Evolutionary conservation across 2,329 filamentous ascomycete species (phyloP).

Genomic region (Chaetomiaceae sp.): DNA sequence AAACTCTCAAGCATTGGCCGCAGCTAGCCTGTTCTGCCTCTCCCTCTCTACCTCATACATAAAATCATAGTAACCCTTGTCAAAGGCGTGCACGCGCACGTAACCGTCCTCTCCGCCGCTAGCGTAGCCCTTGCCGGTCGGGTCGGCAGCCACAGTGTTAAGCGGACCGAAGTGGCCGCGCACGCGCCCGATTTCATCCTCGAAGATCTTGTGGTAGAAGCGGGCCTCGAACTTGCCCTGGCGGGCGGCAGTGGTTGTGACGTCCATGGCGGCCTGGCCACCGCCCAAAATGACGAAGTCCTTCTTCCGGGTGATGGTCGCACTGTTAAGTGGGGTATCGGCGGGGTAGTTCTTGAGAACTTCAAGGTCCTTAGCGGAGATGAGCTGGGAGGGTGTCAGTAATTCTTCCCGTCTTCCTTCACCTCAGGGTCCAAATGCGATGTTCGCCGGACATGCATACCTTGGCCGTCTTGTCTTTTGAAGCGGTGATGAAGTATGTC

Average conservation of each 20-base stretch:
- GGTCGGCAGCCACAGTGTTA: conserved; percentile 94
- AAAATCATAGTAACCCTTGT: conserved; percentile 98
- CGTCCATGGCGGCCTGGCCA: conserved; percentile 98
- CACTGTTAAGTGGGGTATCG: conserved; percentile 96
- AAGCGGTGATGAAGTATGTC: conserved; percentile 97
- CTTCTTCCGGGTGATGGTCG: conserved; percentile 89
- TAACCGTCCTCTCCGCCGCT: conserved; percentile 98
- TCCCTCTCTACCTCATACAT: conserved; percentile 97
- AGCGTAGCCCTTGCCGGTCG: conserved; percentile 86
- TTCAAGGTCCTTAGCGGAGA: conserved; percentile 79
- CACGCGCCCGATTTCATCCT: conserved; percentile 97
- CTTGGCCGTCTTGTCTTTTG: conserved; percentile 97
- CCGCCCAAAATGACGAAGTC: conserved; percentile 97
- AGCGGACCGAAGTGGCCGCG: conserved; percentile 81
- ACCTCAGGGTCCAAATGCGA: too few relatives aligned
- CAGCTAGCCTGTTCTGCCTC: conserved; percentile 45
- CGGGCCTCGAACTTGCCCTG: conserved; percentile 99
- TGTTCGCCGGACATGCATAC: conserved; percentile 39
- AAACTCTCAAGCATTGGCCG: conserved; percentile 40
- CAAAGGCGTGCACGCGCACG: conserved; percentile 96
- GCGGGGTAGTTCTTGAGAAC: conserved; percentile 88
- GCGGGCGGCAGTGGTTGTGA: conserved; percentile 86
- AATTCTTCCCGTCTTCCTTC: neutral
- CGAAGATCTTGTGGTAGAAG: conserved; percentile 99
- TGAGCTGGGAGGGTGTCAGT: conserved; percentile 46